phyloP scores from a whole-genome alignment of 2,329 filamentous ascomycete genomes.

The Aspergillus phoenicis region DNA sequence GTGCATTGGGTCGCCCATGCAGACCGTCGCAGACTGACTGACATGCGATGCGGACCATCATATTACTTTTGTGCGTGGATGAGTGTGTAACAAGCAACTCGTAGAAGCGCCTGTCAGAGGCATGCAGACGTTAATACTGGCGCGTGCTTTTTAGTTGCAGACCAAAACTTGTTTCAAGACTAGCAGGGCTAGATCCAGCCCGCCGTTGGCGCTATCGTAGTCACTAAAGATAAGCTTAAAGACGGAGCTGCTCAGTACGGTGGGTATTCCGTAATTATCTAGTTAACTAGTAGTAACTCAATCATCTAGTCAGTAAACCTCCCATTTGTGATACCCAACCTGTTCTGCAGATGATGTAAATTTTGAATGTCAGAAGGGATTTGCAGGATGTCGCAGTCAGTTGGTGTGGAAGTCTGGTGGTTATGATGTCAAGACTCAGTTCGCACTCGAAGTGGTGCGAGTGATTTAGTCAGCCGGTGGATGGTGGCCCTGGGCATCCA shows the following conservation, averaged over 20 bases:
- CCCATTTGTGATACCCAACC: background rate
- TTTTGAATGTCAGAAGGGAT: background rate
- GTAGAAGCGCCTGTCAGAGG: background rate
- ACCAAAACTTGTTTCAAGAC: slow-evolving; percentile 5
- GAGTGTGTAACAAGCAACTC: background rate
- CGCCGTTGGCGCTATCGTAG: background rate
- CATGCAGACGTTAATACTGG: background rate
- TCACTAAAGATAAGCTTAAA: slow-evolving; percentile 11
- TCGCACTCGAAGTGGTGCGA: background rate
- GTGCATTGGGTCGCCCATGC: background rate
- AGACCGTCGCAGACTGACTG: background rate
- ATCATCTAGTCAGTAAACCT: background rate
- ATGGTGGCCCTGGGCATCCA: background rate
- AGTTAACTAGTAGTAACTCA: too few species aligned
- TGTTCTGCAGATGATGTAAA: background rate
- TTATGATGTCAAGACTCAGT: slow-evolving; percentile 5
- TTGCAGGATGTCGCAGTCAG: background rate
- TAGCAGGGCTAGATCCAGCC: background rate
- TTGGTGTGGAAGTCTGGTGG: background rate
- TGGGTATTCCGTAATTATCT: too few species aligned
- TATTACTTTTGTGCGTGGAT: background rate
- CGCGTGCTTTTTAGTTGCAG: background rate
- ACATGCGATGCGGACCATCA: background rate
- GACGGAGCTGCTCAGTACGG: background rate
- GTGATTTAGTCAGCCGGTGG: slow-evolving; percentile 5